Evolutionary conservation across 2,329 filamentous ascomycete genomes (phyloP), one percentile per base, ranked within the genome.

Genomic region (Exophiala viscosa): DNA sequence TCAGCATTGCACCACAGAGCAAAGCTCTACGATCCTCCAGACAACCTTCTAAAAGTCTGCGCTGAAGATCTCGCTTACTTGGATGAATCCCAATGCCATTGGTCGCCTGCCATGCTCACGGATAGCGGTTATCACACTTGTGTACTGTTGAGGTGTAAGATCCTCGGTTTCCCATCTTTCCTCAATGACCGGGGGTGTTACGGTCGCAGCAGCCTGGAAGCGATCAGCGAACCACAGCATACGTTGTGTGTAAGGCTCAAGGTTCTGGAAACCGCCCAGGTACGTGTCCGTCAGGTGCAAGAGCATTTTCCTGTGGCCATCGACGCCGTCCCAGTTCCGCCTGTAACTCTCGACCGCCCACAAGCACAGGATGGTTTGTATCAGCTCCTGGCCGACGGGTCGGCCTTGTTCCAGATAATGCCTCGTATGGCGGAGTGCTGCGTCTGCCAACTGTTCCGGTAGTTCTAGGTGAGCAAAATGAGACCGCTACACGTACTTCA

Each of bases 201-300:
- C 43, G 18, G 48, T 52, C 5, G 53, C 53, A n/a, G 53, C 43
- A 42, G 53, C 53, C 40, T 55, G 53, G 40, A 52, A 55, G 14
- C 53, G 42, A 32, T 55, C 53, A 5, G 53, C 53, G 17, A 55
- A 7, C 53, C 53, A 55, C 9, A 55, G 53, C 53, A 55, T 55
- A 8, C 52, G 52, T 28, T 42, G 48, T 36, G 51, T 32, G 15
- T 51, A 55, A n/a, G 52, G 52, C 18, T 55, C 38, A 17, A 55
- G 15, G 33, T 48, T 51, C 7, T 35, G 52, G 28, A 55, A 55
- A 14, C 52, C 52, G 8, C 52, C 52, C n/a, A 55, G 39, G 31
- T 55, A 39, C 11, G 32, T 44, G 33, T 55, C 45, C 20, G 40
- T 42, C 14, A 55, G 43, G 31, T 51, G 48, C 44, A 55, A 38